Percentiles rank a stretch among this genome's conserved stretches.
These are phyloP conservation scores for Sphagnum tenellum DNA, from an alignment of 225 moss, liverwort and hornwort species.

Conservation along the genomic window DNA sequence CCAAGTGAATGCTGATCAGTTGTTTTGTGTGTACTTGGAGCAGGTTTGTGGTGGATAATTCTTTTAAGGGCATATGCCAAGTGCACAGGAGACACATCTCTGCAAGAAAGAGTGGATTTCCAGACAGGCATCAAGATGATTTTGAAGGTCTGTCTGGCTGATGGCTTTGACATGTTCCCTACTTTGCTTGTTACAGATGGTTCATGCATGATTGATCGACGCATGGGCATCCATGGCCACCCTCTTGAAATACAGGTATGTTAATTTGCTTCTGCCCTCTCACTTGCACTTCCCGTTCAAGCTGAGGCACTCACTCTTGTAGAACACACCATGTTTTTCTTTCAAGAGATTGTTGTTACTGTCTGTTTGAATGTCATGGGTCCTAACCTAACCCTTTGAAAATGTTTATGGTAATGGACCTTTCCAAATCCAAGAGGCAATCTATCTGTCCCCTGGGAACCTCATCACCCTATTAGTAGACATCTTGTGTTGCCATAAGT, in stretches of 20 bases:
- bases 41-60: constrained; percentile 97
- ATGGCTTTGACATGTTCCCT: constrained; percentile 97
- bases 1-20: no score
- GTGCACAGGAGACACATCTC: constrained; percentile 57
- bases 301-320: no score
- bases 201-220: constrained; percentile 90
- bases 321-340: no score
- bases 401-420: no score
- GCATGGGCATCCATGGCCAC: constrained; percentile 88
- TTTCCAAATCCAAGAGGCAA: no score
- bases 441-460: no score
- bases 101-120: constrained; percentile 66
- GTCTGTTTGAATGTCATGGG: no score
- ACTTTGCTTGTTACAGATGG: constrained; percentile 81
- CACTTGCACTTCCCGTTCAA: no score
- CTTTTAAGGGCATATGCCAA: constrained; percentile 76
- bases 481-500: no score
- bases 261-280: not conserved
- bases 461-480: no score
- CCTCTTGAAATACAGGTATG: constrained; percentile 83
- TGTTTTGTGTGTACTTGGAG: not conserved
- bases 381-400: no score
- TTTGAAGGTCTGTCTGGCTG: constrained; percentile 70
- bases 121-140: constrained; percentile 96
- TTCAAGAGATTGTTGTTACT: no score